A percentile compares a stretch with the other conserved stretches of the same genome.
Conservation (phyloP, 768 basidiomycete species). For the Crucibulum laeve region DNA sequence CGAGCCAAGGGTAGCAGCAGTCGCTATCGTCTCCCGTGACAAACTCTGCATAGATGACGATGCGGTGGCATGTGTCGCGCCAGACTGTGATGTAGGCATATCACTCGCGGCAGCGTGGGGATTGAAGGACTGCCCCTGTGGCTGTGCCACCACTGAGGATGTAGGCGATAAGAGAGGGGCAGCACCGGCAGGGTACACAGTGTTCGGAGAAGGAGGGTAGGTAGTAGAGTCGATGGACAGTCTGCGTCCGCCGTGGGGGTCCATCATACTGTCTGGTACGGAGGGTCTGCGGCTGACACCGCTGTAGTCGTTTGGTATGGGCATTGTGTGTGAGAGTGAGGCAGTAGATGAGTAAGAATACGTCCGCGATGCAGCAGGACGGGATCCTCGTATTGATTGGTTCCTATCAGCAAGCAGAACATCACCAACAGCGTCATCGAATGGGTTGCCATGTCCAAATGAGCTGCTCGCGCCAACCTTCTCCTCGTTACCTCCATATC, state of each 20-base stretch:
- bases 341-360: slow-evolving; percentile 5
- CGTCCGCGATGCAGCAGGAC: slow-evolving; percentile 3
- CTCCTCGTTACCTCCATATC: no score
- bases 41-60: background rate
- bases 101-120: background rate
- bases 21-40: background rate
- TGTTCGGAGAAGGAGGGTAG: slow-evolving; percentile 14
- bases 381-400: slow-evolving; percentile 3
- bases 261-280: slow-evolving; percentile 7
- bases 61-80: no score
- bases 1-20: background rate
- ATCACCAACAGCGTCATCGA: slow-evolving; percentile 14
- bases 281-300: slow-evolving; percentile 5
- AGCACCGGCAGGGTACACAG: slow-evolving; percentile 18
- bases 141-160: background rate
- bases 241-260: slow-evolving; percentile 5
- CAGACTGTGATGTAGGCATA: background rate
- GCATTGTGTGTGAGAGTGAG: no score
- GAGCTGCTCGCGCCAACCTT: background rate
- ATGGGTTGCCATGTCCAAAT: slow-evolving; percentile 5
- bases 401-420: slow-evolving; percentile 8
- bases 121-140: background rate
- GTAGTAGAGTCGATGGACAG: slow-evolving; percentile 24
- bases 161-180: background rate
- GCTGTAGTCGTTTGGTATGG: background rate